phyloP scores from a whole-genome alignment of 2,329 filamentous ascomycete genomes.

The Dothidotthia symphoricarpi region DNA sequence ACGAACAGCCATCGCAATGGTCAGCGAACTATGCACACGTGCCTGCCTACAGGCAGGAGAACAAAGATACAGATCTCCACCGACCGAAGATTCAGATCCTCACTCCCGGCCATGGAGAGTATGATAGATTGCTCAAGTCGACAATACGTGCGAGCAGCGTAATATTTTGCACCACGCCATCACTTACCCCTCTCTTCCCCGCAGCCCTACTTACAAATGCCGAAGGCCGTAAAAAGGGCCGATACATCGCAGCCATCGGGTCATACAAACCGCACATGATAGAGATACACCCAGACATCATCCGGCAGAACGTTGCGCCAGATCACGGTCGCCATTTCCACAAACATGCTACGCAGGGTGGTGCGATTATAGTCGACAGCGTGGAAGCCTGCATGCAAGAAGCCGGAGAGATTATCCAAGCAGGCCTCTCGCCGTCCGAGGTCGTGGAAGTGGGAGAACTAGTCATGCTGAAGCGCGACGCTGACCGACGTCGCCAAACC shows the following conservation, averaged over 20 bases:
- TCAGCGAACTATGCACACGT: conserved; percentile 10
- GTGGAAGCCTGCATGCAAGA: conserved; percentile 77
- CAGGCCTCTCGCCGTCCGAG: conserved; percentile 68
- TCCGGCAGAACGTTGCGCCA: conserved; percentile 61
- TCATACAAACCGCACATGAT: conserved; percentile 72
- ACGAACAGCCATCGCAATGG: conserved; percentile 30
- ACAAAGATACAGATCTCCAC: conserved; percentile 17
- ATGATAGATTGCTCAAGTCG: conserved; percentile 64
- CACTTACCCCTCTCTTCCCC: conserved; percentile 72
- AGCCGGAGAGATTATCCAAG: conserved; percentile 82
- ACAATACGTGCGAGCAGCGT: conserved; percentile 72
- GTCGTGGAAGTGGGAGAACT: conserved; percentile 87
- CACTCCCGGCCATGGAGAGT: conserved; percentile 70
- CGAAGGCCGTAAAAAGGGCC: conserved; percentile 67
- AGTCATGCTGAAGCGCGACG: conserved; percentile 60
- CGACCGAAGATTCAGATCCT: conserved; percentile 63
- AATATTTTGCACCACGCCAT: conserved; percentile 87
- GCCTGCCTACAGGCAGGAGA: conserved; percentile 14
- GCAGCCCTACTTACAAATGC: conserved; percentile 67
- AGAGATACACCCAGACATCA: conserved; percentile 75
- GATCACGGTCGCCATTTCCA: conserved; percentile 63
- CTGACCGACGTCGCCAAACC: conserved; percentile 41
- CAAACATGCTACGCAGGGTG: conserved; percentile 59
- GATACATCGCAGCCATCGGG: conserved; percentile 71
- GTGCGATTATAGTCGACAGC: conserved; percentile 64